Evolutionary conservation across 108 stramenopile genomes (phyloP).

Genomic region (Skeletonema menzelii): DNA sequence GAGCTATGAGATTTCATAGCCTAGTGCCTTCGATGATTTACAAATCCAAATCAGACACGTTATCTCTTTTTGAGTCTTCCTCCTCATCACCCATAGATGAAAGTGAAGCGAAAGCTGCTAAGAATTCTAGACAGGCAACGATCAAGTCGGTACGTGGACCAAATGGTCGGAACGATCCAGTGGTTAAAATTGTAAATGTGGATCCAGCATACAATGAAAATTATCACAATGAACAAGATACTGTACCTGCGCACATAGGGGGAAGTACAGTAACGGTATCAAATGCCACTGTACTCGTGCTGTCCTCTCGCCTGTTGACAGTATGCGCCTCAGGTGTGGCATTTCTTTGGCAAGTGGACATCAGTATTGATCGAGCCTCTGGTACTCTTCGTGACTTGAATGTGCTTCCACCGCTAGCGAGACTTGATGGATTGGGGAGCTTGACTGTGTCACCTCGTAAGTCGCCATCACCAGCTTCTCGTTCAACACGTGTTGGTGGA

Average conservation of each 20-base stretch:
- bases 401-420: slow-evolving; percentile 40
- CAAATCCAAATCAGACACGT: slow-evolving; percentile 8
- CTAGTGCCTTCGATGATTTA: slow-evolving; percentile 1
- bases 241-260: slow-evolving; percentile 54
- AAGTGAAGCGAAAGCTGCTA: not conserved
- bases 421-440: slow-evolving; percentile 40
- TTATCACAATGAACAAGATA: not conserved
- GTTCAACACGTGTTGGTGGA: slow-evolving; percentile 3
- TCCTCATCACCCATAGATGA: not conserved
- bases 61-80: not conserved
- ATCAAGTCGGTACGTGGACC: slow-evolving; percentile 37
- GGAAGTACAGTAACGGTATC: slow-evolving; percentile 21
- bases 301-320: slow-evolving; percentile 23
- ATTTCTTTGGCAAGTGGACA: slow-evolving; percentile 44
- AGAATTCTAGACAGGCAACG: slow-evolving; percentile 4
- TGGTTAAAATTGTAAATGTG: slow-evolving; percentile 35
- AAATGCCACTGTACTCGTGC: not conserved
- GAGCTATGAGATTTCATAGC: slow-evolving; percentile 41
- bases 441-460: slow-evolving; percentile 39
- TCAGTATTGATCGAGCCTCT: slow-evolving; percentile 26
- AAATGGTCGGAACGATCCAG: slow-evolving; percentile 34
- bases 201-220: slow-evolving; percentile 11
- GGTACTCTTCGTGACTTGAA: slow-evolving; percentile 24
- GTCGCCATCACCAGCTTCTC: slow-evolving; percentile 6
- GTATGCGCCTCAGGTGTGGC: slow-evolving; percentile 34